Evolutionary conservation across 1,139 yeast genomes (phyloP), one percentile per base, ranked within the genome.

Genomic region (Kurtzmaniella natalensis): DNA sequence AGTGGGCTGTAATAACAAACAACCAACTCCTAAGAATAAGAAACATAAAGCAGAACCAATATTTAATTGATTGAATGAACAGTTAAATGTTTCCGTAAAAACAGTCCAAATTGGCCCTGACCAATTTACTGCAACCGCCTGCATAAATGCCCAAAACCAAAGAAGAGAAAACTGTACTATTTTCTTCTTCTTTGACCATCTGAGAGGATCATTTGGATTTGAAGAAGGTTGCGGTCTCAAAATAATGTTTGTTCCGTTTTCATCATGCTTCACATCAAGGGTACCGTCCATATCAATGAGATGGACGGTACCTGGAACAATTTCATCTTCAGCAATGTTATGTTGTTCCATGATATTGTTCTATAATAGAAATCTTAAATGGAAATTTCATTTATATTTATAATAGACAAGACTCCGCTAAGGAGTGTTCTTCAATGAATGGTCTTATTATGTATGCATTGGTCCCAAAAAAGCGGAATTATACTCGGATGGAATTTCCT

Each of bases 281-380:
- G 42, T 42, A 3, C 68, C 63, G 8, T 61, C 62, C 22, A 69
- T 36, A 48, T 78, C 83, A 13, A 79, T 72, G 31, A 79, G 59
- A 37, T 75, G 78, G 8, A 76, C 63, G 4, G 84, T 78, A 18
- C 86, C 86, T 1, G 86, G 86, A 25, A 77, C 65, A 7, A 65
- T 60, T 15, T 69, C 64, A 34, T 48, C 36, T n/a, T n/a, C n/a
- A n/a, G n/a, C n/a, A n/a, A n/a, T n/a, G n/a, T n/a, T n/a, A n/a
- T n/a, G n/a, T n/a, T n/a, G n/a, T n/a, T n/a, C n/a, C n/a, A n/a
- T n/a, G n/a, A n/a, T n/a, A n/a, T n/a, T n/a, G n/a, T n/a, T n/a
- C n/a, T n/a, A n/a, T n/a, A n/a, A n/a, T n/a, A n/a, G n/a, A n/a
- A n/a, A n/a, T n/a, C n/a, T n/a, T n/a, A n/a, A n/a, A n/a, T n/a